These are phyloP conservation scores for Paraleonurus japonicus DNA, from an alignment of 257 asterid genomes.

Conservation along the genomic window DNA sequence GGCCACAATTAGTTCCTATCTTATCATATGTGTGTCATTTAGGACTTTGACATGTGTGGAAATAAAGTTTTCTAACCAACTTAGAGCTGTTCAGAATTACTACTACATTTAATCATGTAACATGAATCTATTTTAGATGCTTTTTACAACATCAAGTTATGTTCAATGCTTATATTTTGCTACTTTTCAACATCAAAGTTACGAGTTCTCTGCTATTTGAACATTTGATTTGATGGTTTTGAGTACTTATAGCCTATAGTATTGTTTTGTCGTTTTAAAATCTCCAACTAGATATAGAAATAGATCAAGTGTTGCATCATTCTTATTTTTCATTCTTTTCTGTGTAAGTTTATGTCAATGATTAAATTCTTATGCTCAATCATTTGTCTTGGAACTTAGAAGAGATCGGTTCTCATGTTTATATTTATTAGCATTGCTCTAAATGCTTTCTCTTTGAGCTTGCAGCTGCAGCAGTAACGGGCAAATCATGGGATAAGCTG, in stretches of 20 bases:
- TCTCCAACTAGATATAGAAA: background rate
- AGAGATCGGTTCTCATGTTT: background rate
- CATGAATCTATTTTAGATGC: slow-evolving; percentile 4
- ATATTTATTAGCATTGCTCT: background rate
- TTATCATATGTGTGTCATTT: background rate
- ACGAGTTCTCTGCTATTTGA: background rate
- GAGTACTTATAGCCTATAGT: background rate
- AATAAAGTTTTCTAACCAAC: background rate
- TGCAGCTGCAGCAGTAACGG: slow-evolving; percentile 66
- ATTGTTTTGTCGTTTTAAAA: background rate
- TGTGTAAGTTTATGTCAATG: background rate
- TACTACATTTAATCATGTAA: background rate
- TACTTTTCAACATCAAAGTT: background rate
- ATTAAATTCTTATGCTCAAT: background rate
- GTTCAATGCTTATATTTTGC: background rate
- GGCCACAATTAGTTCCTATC: background rate
- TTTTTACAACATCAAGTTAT: background rate
- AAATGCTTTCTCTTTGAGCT: background rate
- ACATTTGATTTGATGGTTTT: background rate
- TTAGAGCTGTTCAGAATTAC: background rate
- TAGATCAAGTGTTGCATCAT: background rate
- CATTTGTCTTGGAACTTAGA: background rate
- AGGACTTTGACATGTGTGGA: background rate
- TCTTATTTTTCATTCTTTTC: background rate
- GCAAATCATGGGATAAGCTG: slow-evolving; percentile 73